Evolutionary conservation across 495 filamentous ascomycete genomes (phyloP).

Genomic region (Aspergillus kassunensis): DNA sequence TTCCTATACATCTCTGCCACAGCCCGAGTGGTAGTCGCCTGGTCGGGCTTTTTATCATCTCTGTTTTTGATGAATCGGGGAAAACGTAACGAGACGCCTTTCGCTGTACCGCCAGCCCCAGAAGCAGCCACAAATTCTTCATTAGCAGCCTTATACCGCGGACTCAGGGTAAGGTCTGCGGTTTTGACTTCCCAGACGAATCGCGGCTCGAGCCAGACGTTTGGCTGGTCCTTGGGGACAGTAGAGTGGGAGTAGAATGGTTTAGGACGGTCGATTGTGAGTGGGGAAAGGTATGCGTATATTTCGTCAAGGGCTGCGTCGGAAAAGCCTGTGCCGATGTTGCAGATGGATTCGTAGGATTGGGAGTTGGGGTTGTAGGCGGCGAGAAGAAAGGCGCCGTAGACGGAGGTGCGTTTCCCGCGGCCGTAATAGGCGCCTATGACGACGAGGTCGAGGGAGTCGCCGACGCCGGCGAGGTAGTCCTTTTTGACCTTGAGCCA

Average conservation of each 20-base stretch:
- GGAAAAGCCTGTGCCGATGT: conserved; percentile 96
- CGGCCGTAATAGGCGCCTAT: conserved; percentile 91
- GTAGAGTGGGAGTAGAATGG: conserved; percentile 87
- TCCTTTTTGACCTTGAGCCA: conserved; percentile 99
- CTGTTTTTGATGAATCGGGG: conserved; percentile 84
- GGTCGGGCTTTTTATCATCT: conserved; percentile 91
- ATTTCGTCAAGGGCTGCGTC: conserved; percentile 82
- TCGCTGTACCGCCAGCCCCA: conserved; percentile 65
- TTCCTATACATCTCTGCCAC: conserved; percentile 96
- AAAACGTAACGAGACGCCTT: conserved; percentile 86
- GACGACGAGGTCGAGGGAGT: conserved; percentile 95
- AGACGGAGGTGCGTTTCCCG: conserved; percentile 91
- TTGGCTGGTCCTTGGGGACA: conserved; percentile 86
- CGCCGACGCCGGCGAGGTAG: conserved; percentile 86
- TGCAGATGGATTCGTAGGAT: conserved; percentile 91
- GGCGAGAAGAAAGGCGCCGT: conserved; percentile 90
- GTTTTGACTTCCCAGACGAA: conserved; percentile 98
- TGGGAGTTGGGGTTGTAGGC: conserved; percentile 81
- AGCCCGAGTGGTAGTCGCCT: conserved; percentile 77
- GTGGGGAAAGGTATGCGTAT: conserved; percentile 62
- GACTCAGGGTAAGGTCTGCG: conserved; percentile 88
- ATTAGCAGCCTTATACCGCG: conserved; percentile 77
- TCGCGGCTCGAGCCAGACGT: conserved; percentile 96
- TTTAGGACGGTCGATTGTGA: conserved; percentile 83
- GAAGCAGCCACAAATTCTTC: conserved; percentile 54